Percentiles rank a stretch among this genome's conserved stretches.
Conservation (phyloP, 2,329 filamentous ascomycete genomes). For the Ophiostoma tasmaniense region DNA sequence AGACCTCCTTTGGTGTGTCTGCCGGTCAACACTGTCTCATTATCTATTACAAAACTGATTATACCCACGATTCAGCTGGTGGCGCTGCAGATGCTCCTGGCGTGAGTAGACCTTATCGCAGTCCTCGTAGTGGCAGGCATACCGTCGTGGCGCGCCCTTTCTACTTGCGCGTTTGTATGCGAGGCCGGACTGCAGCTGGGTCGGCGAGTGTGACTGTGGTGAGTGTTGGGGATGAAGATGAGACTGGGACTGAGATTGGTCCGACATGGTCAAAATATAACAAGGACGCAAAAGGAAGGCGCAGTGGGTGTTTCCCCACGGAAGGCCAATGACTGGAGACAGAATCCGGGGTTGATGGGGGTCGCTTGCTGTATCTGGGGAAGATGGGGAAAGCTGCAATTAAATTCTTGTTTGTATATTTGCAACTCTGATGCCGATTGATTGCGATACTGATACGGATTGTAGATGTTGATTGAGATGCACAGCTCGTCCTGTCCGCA, state of each 20-base stretch:
- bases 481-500: background rate
- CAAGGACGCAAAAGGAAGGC: background rate
- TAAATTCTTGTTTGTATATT: background rate
- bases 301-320: constrained; percentile 1
- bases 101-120: constrained; percentile 76
- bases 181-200: background rate
- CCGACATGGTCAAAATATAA: background rate
- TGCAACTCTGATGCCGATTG: background rate
- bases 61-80: constrained; percentile 70
- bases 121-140: constrained; percentile 54
- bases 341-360: constrained; percentile 5
- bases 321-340: background rate
- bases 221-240: background rate
- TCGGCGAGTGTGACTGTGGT: background rate
- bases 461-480: background rate
- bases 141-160: constrained; percentile 43
- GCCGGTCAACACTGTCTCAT: no score
- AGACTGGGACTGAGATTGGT: background rate
- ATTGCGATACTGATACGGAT: background rate
- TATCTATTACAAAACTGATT: no score
- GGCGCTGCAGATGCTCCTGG: constrained; percentile 71
- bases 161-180: constrained; percentile 36
- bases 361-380: background rate
- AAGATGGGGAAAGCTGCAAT: background rate
- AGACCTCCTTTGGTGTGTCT: constrained; percentile 69